Evolutionary conservation across 768 basidiomycete genomes (phyloP), one percentile per base, ranked within the genome.

Genomic region (Podaxis mareebaensis): DNA sequence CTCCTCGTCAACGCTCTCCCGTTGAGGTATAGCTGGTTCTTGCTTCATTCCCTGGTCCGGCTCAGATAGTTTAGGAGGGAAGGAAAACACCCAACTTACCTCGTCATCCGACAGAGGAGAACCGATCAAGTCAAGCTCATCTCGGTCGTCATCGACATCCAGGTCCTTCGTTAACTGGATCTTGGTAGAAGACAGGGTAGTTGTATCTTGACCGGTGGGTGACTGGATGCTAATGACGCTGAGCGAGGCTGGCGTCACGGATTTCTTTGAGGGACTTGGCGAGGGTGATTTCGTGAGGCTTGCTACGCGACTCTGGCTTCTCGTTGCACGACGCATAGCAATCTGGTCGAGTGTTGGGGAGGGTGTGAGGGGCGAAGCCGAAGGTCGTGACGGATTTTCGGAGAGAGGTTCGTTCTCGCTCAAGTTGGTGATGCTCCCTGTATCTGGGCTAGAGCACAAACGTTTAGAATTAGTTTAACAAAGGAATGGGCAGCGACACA

Each of bases 121-220:
- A 3, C 74, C 74, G 38, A 81, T 72, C 49, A 81, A 68, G 64
- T 81, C 80, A 7, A 81, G 76, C 67, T 81, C 79, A 61, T 80
- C 78, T n/a, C 65, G 70, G 6, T 68, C 72, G 38, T 78, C 74
- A 60, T 76, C 74, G 42, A 54, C 38, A 46, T 66, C 68, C 54
- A 57, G 40, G 12, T 67, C 64, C 39, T 57, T 28, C 49, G 63
- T 65, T 65, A 66, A 42, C 62, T 22, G 17, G 46, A 48, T 17
- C 55, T 59, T 64, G 7, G 26, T 13, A 42, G 49, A 48, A 12
- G 30, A 30, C 26, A 53, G 4, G 2, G 20, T 26, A 17, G 20
- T n/a, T 22, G 28, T 13, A 12, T 60, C 53, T 30, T 56, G 46
- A n/a, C 8, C 44, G 12, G 17, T 15, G 20, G 46, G 53, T 11